A percentile compares a stretch with the other conserved stretches of the same genome.
These are phyloP conservation scores for Craspedostauros australis DNA, from an alignment of 108 stramenopile species.

Conservation along the genomic window DNA sequence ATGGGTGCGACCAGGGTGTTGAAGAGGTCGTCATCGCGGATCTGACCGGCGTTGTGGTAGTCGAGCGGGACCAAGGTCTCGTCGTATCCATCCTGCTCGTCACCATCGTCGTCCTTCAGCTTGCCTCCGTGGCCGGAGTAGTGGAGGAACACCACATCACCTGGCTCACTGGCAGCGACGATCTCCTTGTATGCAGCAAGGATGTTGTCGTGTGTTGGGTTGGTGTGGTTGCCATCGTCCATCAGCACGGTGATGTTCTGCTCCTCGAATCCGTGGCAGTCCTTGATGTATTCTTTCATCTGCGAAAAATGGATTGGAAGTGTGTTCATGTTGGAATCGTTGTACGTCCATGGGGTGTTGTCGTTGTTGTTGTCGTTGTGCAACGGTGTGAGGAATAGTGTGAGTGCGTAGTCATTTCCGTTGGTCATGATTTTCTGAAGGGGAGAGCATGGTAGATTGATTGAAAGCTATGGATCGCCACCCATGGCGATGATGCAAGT, in stretches of 20 bases:
- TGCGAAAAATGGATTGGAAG: neutral
- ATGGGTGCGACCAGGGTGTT: slow-evolving; percentile 56
- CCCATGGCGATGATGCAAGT: too few species aligned
- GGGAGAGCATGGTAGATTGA: too few species aligned
- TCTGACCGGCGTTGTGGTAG: slow-evolving; percentile 57
- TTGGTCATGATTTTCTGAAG: too few species aligned
- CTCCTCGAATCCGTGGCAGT: slow-evolving; percentile 72
- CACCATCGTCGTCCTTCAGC: slow-evolving; percentile 51
- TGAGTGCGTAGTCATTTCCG: too few species aligned
- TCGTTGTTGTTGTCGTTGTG: too few species aligned
- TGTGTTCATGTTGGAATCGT: too few species aligned
- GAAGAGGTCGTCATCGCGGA: slow-evolving; percentile 71
- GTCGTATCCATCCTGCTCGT: slow-evolving; percentile 64
- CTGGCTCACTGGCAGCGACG: slow-evolving; percentile 31
- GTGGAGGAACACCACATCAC: slow-evolving; percentile 67
- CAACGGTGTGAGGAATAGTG: too few species aligned
- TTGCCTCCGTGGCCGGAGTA: slow-evolving; percentile 75
- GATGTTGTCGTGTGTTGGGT: slow-evolving; percentile 65
- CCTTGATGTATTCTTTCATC: slow-evolving; percentile 83
- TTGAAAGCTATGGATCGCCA: too few species aligned
- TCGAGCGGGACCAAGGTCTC: slow-evolving; percentile 84
- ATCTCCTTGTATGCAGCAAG: slow-evolving; percentile 60
- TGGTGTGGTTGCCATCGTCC: slow-evolving; percentile 70
- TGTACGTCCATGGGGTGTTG: too few species aligned
- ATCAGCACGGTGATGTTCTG: slow-evolving; percentile 63